Base-by-base conservation (phyloP, 345 rosid genomes). In the Moringa oleifera region DNA sequence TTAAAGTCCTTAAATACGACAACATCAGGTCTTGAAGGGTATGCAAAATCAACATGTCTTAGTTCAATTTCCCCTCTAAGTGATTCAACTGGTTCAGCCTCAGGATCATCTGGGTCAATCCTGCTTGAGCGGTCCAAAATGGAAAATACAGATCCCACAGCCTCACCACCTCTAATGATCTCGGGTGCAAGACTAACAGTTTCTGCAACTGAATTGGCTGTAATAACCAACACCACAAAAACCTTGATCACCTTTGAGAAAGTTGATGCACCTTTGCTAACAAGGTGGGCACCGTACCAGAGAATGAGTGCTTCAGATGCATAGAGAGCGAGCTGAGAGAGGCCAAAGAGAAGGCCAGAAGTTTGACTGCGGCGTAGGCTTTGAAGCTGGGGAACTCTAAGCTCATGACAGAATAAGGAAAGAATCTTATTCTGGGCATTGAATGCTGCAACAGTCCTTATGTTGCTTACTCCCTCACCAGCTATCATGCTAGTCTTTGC, bases 401-500 rank as follows among this genome's bases (percentile, higher is more conserved):
- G 95, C 76, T 94, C 93, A 0, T 85, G 76, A 73, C 88, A 75
- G 74, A 94, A 94, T 61, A 94, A 75, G 28, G 95, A 88, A 24
- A 88, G 81, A 72, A 94, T 83, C 75, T 87, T 94, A 81, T 77
- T 72, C 61, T 94, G 99, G 0, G 99, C 97, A 76, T 94, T 94
- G 76, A 94, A 94, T 1, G 99, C 99, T 6, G 99, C 99, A 37
- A 94, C 99, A 0, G 99, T 94, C 69, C 99, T 75, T 61, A 94
- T 90, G 68, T 94, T 94, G 84, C 99, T 94, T 51, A 94, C 99
- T 69, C 99, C 99, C 71, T 94, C 99, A 46, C 99, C 99, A 8
- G 99, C 99, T 63, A 94, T 94, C 99, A 94, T 94, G 80, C 97
- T 90, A 18, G 99, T 90, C 83, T 94, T 94, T 7, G 99, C 99